Base-by-base conservation (phyloP, 352 stramenopile genomes). In the Peronospora tabacina region DNA sequence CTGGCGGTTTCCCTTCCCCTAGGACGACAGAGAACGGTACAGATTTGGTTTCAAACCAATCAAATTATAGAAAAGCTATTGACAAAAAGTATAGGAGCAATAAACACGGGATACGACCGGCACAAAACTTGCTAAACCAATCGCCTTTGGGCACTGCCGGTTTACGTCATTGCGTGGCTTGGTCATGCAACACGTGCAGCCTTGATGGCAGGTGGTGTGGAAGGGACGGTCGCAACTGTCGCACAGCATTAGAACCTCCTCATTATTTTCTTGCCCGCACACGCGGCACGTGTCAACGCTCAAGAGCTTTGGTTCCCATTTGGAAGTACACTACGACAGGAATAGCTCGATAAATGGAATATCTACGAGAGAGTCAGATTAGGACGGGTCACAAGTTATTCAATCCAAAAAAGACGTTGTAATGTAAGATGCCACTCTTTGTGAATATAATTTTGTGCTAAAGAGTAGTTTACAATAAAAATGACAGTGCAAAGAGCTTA, bases 111-210 rank as follows among this genome's bases (percentile, higher is more conserved):
- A 83, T 49, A 35, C 67, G 80, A 17, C 75, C 80, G 10, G 75
- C 73, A 52, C 80, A 90, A 38, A 90, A 87, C 62, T 90, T 90
- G 75, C 80, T 88, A 51, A 88, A 90, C 80, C 80, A 90, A 59
- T 90, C 80, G 52, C 80, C 80, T 19, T 90, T 76, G 26, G 80
- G 80, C 48, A 90, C 80, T 0, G 75, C 60, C 9, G 74, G 76
- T 49, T 86, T 85, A 60, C 76, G 76, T 75, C 84, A 64, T 75
- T 82, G 56, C 80, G 82, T 42, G 80, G 80, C 54, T 88, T 88
- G 30, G 73, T 66, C 45, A 71, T 69, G 61, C 80, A 90, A 66
- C 80, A 90, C 17, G 80, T 75, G 63, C 80, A 90, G 44, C 80
- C 80, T 9, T 75, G 55, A 52, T 82, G 72, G 65, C 77, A 91